A percentile compares a stretch with the other conserved stretches of the same genome.
These are phyloP conservation scores for Cladophialophora immunda DNA, from an alignment of 2,329 filamentous ascomycete species.

Conservation along the genomic window DNA sequence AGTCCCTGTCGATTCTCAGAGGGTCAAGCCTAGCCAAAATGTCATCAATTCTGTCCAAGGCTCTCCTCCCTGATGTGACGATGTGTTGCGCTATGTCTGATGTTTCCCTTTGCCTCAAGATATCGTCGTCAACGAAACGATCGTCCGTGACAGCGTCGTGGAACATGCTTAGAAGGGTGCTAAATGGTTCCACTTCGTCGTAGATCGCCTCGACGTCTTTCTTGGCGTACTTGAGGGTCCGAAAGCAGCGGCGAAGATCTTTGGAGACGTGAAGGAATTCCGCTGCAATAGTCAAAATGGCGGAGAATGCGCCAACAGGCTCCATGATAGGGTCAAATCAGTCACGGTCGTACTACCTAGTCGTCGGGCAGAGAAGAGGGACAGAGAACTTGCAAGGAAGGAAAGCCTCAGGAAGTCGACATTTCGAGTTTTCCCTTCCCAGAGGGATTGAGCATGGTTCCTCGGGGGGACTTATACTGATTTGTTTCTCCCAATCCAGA, in stretches of 20 bases:
- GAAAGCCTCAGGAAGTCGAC: background rate
- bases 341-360: background rate
- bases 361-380: background rate
- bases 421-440: background rate
- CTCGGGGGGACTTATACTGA: background rate
- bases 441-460: background rate
- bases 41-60: background rate
- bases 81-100: constrained; percentile 14
- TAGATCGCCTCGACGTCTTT: background rate
- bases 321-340: background rate
- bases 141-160: constrained; percentile 13
- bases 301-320: background rate
- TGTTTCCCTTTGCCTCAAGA: constrained; percentile 9
- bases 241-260: constrained; percentile 2
- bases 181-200: constrained; percentile 1
- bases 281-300: background rate
- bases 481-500: constrained; percentile 6
- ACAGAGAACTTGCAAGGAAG: background rate
- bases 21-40: constrained; percentile 1
- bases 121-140: constrained; percentile 9
- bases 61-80: constrained; percentile 10
- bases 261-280: constrained; percentile 6
- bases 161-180: background rate
- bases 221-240: background rate
- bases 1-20: constrained; percentile 5